Base-by-base conservation (phyloP, 192 early-diverging fungal genomes). In the Umbelopsis sp. region DNA sequence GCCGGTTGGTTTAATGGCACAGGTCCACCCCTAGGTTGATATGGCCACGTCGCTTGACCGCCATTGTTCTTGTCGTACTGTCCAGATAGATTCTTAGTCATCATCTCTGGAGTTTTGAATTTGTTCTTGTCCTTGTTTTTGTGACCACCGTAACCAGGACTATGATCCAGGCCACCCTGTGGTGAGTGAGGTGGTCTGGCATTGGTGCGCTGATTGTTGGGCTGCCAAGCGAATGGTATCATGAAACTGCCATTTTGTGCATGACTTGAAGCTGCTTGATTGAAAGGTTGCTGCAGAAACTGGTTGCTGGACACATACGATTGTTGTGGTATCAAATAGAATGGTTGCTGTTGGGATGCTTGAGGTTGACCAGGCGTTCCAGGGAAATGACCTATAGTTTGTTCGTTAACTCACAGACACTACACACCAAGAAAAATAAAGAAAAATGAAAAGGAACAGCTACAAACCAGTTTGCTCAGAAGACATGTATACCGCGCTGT, bases 291-390 rank as follows among this genome's bases (percentile, higher is more conserved):
- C 34, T 62, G 56, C 16, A 62, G 31, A 62, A 62, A 62, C 31
- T 62, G 56, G 17, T 62, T 62, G 31, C 56, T 20, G 31, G 54
- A 59, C 10, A 59, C 54, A 31, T 62, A 62, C 31, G 56, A 34
- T 20, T 62, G 56, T 31, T 62, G 56, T 62, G 56, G 56, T 62
- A 62, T 62, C 56, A 62, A 62, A 32, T 62, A 62, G 26, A 62
- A 62, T 36, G 56, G 29, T 34, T 62, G 56, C 14, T 62, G 56
- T 4, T 62, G 56, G 26, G 56, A 34, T n/a, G 56, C 56, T 62
- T 62, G 56, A 20, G 26, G 29, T 62, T 62, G 56, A 20, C 56
- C 31, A 62, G 56, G 56, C 29, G 56, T 62, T 3, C 56, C 56
- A 34, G 56, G 31, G 8, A 62, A 62, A 20, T 62, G 56, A 5